Percentiles rank a stretch among this genome's conserved stretches.
Evolutionary conservation across 2,329 filamentous ascomycete species (phyloP).

Genomic region (Phyllosticta paracitricarpa): DNA sequence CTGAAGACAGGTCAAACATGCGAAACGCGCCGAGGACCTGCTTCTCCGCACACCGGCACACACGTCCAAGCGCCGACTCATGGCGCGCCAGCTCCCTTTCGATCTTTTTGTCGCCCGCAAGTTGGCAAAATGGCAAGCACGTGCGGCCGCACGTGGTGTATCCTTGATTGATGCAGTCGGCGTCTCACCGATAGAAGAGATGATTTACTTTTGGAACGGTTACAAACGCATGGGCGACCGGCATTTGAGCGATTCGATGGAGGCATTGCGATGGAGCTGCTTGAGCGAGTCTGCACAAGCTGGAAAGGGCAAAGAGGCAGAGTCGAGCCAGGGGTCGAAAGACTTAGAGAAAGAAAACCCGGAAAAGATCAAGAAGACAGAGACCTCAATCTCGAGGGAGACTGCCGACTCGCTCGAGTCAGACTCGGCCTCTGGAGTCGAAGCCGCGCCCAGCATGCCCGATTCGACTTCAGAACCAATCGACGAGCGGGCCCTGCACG

Average conservation of each 20-base stretch:
- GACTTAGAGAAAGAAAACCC: slow-evolving; percentile 22
- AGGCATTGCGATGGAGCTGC: slow-evolving; percentile 51
- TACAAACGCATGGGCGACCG: slow-evolving; percentile 64
- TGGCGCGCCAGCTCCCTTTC: slow-evolving; percentile 82
- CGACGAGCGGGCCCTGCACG: slow-evolving; percentile 55
- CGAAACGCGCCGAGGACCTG: slow-evolving; percentile 51
- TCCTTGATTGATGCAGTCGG: slow-evolving; percentile 73
- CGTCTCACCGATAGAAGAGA: slow-evolving; percentile 72
- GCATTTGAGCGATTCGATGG: slow-evolving; percentile 55
- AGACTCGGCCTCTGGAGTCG: slow-evolving; percentile 41
- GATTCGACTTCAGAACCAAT: slow-evolving; percentile 29
- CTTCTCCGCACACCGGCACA: slow-evolving; percentile 62
- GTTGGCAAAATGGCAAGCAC: slow-evolving; percentile 75
- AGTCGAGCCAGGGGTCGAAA: slow-evolving; percentile 31
- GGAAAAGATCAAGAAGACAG: background rate
- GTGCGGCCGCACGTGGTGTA: slow-evolving; percentile 53
- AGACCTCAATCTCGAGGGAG: background rate
- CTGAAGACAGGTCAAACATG: slow-evolving; percentile 19
- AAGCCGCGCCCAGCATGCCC: slow-evolving; percentile 23
- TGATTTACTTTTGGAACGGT: slow-evolving; percentile 91
- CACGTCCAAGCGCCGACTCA: slow-evolving; percentile 78
- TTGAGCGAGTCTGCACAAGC: slow-evolving; percentile 15
- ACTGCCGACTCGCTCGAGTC: background rate
- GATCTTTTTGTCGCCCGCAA: slow-evolving; percentile 79
- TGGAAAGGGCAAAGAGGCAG: slow-evolving; percentile 35